Conservation (phyloP, 2,329 filamentous ascomycete genomes). For the Aspergillus ibericus region DNA sequence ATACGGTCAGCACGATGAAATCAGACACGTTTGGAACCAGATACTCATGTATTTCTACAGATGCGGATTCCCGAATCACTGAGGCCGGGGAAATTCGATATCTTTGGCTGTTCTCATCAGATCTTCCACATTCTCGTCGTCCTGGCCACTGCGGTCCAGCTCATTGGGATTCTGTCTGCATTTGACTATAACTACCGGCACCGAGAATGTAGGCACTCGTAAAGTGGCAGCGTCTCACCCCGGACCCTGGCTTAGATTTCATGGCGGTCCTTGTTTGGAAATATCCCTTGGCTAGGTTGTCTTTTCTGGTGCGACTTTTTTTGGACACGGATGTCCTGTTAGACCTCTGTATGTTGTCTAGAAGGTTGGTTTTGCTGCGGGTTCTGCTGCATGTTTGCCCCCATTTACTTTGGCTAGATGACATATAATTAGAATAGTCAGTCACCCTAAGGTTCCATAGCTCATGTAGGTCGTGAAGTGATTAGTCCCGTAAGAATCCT, state of each 20-base stretch:
- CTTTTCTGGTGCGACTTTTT: too few species aligned
- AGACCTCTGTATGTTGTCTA: too few species aligned
- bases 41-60: conserved; percentile 10
- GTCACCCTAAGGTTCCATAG: too few species aligned
- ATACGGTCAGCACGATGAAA: conserved; percentile 24
- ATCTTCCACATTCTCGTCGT: conserved; percentile 28
- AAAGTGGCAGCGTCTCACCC: not conserved
- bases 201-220: not conserved
- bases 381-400: too few species aligned
- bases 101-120: conserved; percentile 21
- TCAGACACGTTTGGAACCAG: conserved; percentile 2
- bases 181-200: conserved; percentile 14
- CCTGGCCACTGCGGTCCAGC: conserved; percentile 20
- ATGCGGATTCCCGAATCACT: conserved; percentile 20
- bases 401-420: too few species aligned
- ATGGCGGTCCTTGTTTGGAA: too few species aligned
- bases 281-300: too few species aligned
- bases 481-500: not conserved
- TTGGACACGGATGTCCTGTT: too few species aligned
- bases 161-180: conserved; percentile 19
- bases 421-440: too few species aligned
- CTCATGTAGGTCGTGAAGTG: too few species aligned
- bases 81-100: conserved; percentile 24
- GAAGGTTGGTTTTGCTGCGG: too few species aligned
- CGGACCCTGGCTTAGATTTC: too few species aligned